These are phyloP conservation scores for Xerocomus nothofagi DNA, from an alignment of 1,284 basidiomycete species.

Conservation along the genomic window DNA sequence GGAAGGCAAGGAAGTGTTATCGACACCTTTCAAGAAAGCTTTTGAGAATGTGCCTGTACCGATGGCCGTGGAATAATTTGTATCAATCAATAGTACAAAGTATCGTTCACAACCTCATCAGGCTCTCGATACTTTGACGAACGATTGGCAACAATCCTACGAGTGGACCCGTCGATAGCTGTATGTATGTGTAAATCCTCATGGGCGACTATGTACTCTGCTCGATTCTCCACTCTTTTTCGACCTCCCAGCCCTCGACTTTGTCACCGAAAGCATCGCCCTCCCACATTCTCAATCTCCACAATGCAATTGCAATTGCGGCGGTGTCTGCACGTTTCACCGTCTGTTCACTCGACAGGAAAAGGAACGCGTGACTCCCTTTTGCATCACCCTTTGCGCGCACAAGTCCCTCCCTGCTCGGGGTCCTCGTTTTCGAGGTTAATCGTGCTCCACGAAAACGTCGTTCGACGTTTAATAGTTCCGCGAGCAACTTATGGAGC, in stretches of 20 bases:
- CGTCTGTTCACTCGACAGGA: constrained; percentile 52
- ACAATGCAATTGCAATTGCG: constrained; percentile 65
- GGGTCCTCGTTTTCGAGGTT: background rate
- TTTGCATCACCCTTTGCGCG: constrained; percentile 40
- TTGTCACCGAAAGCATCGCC: constrained; percentile 38
- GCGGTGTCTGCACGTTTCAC: constrained; percentile 56
- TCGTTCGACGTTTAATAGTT: constrained; percentile 51
- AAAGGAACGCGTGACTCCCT: constrained; percentile 67
- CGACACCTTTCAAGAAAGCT: constrained; percentile 38
- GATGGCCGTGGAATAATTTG: constrained; percentile 63
- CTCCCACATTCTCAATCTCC: constrained; percentile 76
- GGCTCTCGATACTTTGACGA: background rate
- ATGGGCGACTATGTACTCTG: constrained; percentile 7
- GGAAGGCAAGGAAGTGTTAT: constrained; percentile 75
- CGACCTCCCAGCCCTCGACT: constrained; percentile 34
- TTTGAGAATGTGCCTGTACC: constrained; percentile 41
- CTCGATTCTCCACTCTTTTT: constrained; percentile 24
- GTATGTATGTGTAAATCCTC: background rate
- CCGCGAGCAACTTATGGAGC: constrained; percentile 48
- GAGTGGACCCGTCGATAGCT: background rate
- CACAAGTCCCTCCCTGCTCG: background rate
- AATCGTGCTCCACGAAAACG: constrained; percentile 24
- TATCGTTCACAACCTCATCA: background rate
- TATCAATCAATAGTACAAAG: constrained; percentile 7
- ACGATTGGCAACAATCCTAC: background rate